A percentile compares a stretch with the other conserved stretches of the same genome.
phyloP scores from a whole-genome alignment of 2,329 filamentous ascomycete species.

The Corinectria fuckeliana region DNA sequence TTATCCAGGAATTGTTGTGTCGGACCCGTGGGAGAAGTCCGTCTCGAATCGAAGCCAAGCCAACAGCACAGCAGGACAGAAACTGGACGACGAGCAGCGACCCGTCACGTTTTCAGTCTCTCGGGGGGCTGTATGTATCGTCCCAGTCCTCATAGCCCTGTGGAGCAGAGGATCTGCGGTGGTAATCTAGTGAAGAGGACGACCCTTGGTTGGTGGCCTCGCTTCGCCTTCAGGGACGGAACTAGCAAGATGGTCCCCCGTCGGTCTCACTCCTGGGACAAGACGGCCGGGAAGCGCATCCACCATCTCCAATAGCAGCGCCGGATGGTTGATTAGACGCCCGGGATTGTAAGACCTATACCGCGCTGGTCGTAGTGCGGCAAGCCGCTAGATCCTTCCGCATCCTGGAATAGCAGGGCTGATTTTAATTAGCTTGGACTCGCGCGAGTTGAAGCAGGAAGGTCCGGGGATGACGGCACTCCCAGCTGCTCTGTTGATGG shows the following conservation, averaged over 20 bases:
- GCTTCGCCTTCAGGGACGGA: neutral
- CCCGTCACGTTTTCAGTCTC: neutral
- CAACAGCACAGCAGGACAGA: neutral
- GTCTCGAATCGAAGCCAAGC: neutral
- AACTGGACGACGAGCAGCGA: neutral
- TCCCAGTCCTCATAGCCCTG: neutral
- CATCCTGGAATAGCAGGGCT: neutral
- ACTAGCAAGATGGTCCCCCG: neutral
- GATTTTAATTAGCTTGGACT: neutral
- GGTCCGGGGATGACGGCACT: neutral
- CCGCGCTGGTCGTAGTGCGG: neutral
- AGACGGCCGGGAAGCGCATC: neutral
- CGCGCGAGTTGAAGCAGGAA: neutral
- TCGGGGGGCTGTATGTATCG: neutral
- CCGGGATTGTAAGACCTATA: neutral
- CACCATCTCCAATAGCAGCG: neutral
- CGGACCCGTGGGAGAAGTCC: neutral
- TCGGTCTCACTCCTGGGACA: neutral
- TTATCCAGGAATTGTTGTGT: neutral
- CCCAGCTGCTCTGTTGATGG: neutral
- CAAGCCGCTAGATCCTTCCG: neutral
- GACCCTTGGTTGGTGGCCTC: neutral
- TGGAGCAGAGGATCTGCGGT: neutral
- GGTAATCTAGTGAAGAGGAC: neutral
- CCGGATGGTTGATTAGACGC: neutral